Percentiles rank a stretch among this genome's conserved stretches.
Evolutionary conservation across 2,329 filamentous ascomycete genomes (phyloP).

Genomic region (Botrytis tulipae): DNA sequence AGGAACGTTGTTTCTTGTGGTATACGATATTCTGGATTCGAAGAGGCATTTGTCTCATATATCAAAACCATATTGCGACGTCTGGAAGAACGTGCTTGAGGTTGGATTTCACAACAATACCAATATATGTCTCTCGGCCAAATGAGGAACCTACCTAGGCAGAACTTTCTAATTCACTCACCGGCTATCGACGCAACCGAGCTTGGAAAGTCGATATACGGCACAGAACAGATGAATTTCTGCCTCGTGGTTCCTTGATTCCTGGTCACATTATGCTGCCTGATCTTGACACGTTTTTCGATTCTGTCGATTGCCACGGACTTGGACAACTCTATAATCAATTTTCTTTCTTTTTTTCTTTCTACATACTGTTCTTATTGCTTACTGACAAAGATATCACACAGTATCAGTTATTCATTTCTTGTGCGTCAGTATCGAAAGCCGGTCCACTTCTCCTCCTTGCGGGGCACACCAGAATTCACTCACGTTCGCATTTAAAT

Average conservation of each 20-base stretch:
- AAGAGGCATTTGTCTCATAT: background rate
- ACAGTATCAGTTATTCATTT: conserved; percentile 6
- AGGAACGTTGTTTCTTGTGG: background rate
- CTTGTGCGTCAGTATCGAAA: conserved; percentile 12
- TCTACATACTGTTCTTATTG: background rate
- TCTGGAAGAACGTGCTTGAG: background rate
- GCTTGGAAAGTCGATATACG: background rate
- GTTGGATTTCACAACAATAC: background rate
- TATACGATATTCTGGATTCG: background rate
- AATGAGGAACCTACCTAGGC: background rate
- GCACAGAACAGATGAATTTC: background rate
- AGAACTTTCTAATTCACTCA: conserved; percentile 4
- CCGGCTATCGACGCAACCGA: background rate
- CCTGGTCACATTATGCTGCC: background rate
- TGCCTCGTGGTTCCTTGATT: background rate
- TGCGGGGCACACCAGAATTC: conserved; percentile 9
- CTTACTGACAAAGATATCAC: background rate
- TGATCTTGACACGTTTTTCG: background rate
- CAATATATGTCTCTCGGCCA: background rate
- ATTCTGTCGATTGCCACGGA: background rate
- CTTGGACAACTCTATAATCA: background rate
- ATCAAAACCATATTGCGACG: background rate
- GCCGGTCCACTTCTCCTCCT: background rate
- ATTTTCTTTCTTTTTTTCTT: background rate
- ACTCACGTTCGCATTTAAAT: conserved; percentile 11